phyloP scores from a whole-genome alignment of 108 stramenopile species.

The Cyclostephanos invisitatus region DNA sequence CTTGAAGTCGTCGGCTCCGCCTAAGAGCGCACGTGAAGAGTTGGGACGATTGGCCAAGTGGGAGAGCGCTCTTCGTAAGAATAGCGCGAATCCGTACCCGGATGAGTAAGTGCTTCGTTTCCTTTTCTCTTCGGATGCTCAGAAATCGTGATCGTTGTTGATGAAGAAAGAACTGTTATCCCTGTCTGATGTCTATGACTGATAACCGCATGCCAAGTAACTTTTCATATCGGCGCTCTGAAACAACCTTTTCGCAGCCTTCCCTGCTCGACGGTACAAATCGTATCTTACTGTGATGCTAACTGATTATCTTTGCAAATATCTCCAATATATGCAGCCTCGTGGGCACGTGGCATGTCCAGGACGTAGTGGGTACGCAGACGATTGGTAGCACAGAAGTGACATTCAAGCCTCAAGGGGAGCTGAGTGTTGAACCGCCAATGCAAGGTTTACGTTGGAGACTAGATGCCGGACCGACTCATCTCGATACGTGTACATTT shows the following conservation, averaged over 20 bases:
- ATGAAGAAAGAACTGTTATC: constrained; percentile 17
- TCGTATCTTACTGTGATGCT: not conserved
- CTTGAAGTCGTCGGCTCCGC: constrained; percentile 40
- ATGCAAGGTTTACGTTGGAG: constrained; percentile 86
- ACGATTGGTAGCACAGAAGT: constrained; percentile 74
- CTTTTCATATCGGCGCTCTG: constrained; percentile 13
- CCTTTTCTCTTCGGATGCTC: not conserved
- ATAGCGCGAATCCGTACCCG: constrained; percentile 67
- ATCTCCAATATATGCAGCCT: constrained; percentile 22
- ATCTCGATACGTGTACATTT: constrained; percentile 89
- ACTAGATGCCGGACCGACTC: constrained; percentile 88
- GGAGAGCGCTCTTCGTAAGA: constrained; percentile 73
- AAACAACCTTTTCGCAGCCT: not conserved
- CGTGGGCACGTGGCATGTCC: constrained; percentile 78
- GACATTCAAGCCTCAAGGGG: constrained; percentile 59
- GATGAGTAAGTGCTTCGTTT: constrained; percentile 43
- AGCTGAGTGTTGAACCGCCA: constrained; percentile 65
- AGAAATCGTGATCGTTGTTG: not conserved
- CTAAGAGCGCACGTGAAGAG: constrained; percentile 74
- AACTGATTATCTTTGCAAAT: not conserved
- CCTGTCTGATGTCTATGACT: constrained; percentile 7
- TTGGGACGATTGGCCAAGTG: constrained; percentile 81
- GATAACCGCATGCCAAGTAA: constrained; percentile 15
- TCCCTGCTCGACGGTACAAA: not conserved
- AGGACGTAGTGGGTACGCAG: constrained; percentile 78